Evolutionary conservation across 164 flowering plant genomes (phyloP), one percentile per base, ranked within the genome.

Genomic region (Macadamia integrifolia): DNA sequence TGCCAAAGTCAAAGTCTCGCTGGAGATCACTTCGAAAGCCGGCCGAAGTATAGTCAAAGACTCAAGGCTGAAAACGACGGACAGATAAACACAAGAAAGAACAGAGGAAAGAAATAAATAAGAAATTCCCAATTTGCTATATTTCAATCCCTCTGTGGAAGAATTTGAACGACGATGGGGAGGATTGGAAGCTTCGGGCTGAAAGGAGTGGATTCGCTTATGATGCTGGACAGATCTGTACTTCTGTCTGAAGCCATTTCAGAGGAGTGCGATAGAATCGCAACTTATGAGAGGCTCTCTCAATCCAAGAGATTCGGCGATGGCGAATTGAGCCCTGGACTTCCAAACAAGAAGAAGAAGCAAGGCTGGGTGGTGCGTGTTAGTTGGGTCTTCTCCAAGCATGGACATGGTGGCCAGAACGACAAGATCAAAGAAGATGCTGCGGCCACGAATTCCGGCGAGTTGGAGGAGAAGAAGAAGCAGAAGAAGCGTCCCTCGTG

Each of bases 201-300:
- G 15, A 2, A 14, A 49, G 53, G 53, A 49, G 53, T 10, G 15
- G 2, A 10, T 49, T 49, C 53, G 40, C 5, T 35, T 35, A 35
- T 35, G 40, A 2, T 35, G 40, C 3, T 35, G 40, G 40, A 5
- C 5, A 69, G 69, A 28, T 58, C 61, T 15, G 9, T 56, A 17
- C 67, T 64, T 0, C 8, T 35, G 14, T 67, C 78, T 1, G 78
- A 78, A 14, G 66, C 74, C 43, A 64, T 78, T 12, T 32, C 75
- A 0, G 9, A 53, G 1, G 77, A 75, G 46, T 72, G 74, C 18
- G 61, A 53, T 0, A 30, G 64, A 60, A 43, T 70, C 32, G 43
- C 77, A 1, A 56, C 56, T 32, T 79, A 79, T 68, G 70, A 73
- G 73, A 73, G 71, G 71, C 65, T 79, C 30, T 73, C 75, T n/a